Evolutionary conservation across 768 basidiomycete species (phyloP), one percentile per base, ranked within the genome.

Genomic region (Crassisporium funariophilum): DNA sequence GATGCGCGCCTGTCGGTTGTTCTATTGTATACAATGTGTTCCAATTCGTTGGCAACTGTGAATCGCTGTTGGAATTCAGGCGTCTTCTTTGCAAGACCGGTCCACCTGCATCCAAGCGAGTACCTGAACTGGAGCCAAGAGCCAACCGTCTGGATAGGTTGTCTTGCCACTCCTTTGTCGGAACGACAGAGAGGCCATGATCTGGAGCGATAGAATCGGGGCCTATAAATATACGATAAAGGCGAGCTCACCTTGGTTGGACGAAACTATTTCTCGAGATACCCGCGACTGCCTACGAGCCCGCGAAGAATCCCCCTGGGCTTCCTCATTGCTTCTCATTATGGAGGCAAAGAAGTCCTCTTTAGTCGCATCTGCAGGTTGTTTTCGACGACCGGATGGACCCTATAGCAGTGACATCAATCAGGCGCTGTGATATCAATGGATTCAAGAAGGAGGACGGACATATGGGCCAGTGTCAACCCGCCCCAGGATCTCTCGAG

Each of bases 381-480:
- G 84, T 52, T 71, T 77, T 17, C 74, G 70, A 33, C 86, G 73
- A n/a, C 85, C 85, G 33, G 80, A 78, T 22, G 85, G 83, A 39
- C 86, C 86, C 86, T 89, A 52, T 13, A 23, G 43, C 49, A 35
- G 55, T 31, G 31, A 37, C 39, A 49, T 41, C 15, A 24, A 47
- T 36, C 33, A 46, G 35, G 36, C 54, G 27, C 40, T 38, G 41
- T 34, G 35, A 38, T 47, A 47, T 23, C 49, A 38, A 21, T 22
- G 22, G 29, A 42, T 36, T 21, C 10, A 17, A 44, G 35, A 23
- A 37, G 31, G 17, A 31, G 7, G 21, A 64, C 83, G 43, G 44
- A 88, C 90, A 64, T 91, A 92, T 52, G 89, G 88, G 9, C 88
- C 88, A 29, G 78, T 73, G 55, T 91, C 86, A 31, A 93, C 90